These are phyloP conservation scores for Erysimum cheiranthoides DNA, from an alignment of 345 rosid genomes.

Conservation along the genomic window DNA sequence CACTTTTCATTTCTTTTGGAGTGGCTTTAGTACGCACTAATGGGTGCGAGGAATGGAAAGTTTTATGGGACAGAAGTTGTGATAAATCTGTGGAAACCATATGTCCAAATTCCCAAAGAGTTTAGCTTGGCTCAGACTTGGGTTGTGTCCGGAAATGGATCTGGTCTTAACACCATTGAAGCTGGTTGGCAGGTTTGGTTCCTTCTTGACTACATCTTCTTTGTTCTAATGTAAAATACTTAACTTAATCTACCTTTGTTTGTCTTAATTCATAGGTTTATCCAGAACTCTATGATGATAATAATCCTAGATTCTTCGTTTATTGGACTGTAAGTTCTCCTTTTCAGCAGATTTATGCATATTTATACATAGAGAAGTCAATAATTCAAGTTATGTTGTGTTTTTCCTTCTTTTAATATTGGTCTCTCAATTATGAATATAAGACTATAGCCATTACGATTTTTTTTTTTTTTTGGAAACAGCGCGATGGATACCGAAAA, in stretches of 20 bases:
- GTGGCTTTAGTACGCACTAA: slow-evolving; percentile 55
- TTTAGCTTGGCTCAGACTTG: slow-evolving; percentile 73
- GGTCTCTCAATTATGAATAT: background rate
- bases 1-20: slow-evolving; percentile 23
- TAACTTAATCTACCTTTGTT: background rate
- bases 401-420: background rate
- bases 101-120: slow-evolving; percentile 59
- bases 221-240: background rate
- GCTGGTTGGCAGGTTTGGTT: slow-evolving; percentile 73
- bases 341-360: background rate
- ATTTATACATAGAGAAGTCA: no score
- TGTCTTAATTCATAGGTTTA: slow-evolving; percentile 52
- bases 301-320: slow-evolving; percentile 67
- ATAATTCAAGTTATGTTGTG: no score
- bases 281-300: slow-evolving; percentile 67
- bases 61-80: slow-evolving; percentile 63
- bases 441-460: background rate
- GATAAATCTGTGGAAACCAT: slow-evolving; percentile 70
- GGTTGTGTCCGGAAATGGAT: slow-evolving; percentile 62
- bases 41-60: slow-evolving; percentile 55
- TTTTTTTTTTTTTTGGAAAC: background rate
- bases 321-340: slow-evolving; percentile 70
- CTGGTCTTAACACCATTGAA: slow-evolving; percentile 66
- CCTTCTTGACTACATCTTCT: slow-evolving; percentile 15
- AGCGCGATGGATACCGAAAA: slow-evolving; percentile 67